Base-by-base conservation (phyloP, 2,329 filamentous ascomycete genomes). In the Daldinia eschscholtzii region DNA sequence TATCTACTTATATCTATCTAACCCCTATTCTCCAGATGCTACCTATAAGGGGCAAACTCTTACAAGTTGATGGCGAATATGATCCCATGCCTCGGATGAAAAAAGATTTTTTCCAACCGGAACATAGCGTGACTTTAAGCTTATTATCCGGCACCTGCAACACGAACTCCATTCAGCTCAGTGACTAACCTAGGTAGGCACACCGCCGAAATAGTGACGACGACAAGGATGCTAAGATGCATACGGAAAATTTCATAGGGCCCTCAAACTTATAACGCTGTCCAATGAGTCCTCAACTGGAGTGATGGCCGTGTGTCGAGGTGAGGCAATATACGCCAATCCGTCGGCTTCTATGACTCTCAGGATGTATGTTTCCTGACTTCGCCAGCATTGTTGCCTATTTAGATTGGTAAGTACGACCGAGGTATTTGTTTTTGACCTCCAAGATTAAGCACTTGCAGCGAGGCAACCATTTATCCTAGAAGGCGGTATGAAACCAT, bases 341-440 rank as follows among this genome's bases (percentile, higher is more conserved):
- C 44, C 12, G 28, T 48, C 26, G 44, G 3, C 41, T 13, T 28
- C 41, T 18, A n/a, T 18, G 37, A 2, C 15, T n/a, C 28, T 35
- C 6, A 7, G 37, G 57, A 39, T 60, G 39, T 44, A 33, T 60
- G 13, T 15, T 48, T 50, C 57, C 57, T 26, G 46, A 6, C 2
- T 28, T 56, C 53, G 15, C 33, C 30, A 10, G 13, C n/a, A 13
- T 37, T 50, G 37, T 13, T 57, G 53, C 53, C 53, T 57, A 57
- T 20, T 3, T 39, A 39, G 35, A 2, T 39, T 15, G 33, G 33
- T n/a, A 3, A 4, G 35, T 30, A 41, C 39, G 13, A 53, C n/a
- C 23, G 6, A 23, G 44, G 39, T 44, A 42, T 10, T 20, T 18
- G 7, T 33, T n/a, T 23, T 13, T 12, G 20, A 39, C 15, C 20